These are phyloP conservation scores for Diversispora epigaea DNA, from an alignment of 192 early-diverging fungal genomes.

Conservation along the genomic window DNA sequence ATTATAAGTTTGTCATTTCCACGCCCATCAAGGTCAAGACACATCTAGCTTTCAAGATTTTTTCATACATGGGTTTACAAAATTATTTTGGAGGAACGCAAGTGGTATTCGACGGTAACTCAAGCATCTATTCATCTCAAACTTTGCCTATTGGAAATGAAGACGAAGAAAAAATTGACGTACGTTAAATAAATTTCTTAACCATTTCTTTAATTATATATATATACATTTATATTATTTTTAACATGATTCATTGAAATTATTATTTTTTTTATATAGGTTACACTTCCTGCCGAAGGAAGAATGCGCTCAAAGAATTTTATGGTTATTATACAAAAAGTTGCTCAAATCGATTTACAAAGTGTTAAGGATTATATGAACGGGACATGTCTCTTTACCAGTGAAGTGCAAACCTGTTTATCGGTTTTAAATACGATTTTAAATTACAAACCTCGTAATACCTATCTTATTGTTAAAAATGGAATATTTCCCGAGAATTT, in stretches of 20 bases:
- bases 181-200: neutral
- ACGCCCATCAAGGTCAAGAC: neutral
- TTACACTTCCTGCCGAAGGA: neutral
- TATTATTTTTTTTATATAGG: neutral
- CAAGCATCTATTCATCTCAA: neutral
- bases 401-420: slow-evolving; percentile 2
- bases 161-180: neutral
- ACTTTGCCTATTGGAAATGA: slow-evolving; percentile 15
- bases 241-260: neutral
- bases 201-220: neutral
- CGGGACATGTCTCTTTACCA: neutral
- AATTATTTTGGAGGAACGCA: neutral
- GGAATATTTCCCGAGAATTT: slow-evolving; percentile 7
- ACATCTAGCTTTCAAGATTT: neutral
- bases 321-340: slow-evolving; percentile 5
- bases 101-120: slow-evolving; percentile 15
- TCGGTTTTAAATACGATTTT: slow-evolving; percentile 11
- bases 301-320: neutral
- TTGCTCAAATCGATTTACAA: neutral
- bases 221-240: neutral
- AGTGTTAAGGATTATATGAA: neutral
- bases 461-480: neutral
- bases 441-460: slow-evolving; percentile 14
- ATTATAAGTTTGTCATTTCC: slow-evolving; percentile 18
- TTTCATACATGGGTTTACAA: slow-evolving; percentile 2